Conservation (phyloP, 768 basidiomycete species). For the Lactifluus echinatus region DNA sequence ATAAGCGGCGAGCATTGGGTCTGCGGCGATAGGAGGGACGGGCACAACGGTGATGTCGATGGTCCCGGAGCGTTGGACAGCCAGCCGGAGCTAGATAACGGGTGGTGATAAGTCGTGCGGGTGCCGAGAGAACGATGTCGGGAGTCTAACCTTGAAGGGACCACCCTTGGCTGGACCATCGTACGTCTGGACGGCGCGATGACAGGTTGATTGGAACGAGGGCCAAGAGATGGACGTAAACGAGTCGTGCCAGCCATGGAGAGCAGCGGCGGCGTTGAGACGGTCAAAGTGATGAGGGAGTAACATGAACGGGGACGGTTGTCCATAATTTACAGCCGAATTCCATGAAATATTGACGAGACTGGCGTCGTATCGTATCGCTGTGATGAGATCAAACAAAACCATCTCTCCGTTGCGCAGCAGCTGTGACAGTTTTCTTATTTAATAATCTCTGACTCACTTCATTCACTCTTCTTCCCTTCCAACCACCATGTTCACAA, state of each 20-base stretch:
- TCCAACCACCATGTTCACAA: slow-evolving; percentile 51
- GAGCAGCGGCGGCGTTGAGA: slow-evolving; percentile 39
- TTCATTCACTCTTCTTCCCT: slow-evolving; percentile 8
- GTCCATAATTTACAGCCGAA: slow-evolving; percentile 35
- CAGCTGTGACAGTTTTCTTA: neutral
- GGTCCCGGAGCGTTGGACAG: slow-evolving; percentile 13
- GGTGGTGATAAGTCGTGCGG: neutral
- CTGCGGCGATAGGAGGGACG: slow-evolving; percentile 24
- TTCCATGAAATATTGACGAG: slow-evolving; percentile 49
- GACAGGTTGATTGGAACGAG: slow-evolving; percentile 37
- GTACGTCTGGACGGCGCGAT: slow-evolving; percentile 31
- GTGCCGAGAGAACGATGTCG: neutral
- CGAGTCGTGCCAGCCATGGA: slow-evolving; percentile 43
- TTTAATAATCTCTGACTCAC: neutral
- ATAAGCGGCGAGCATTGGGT: slow-evolving; percentile 12
- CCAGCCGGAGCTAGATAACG: slow-evolving; percentile 42
- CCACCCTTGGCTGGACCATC: neutral
- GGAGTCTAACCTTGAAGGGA: slow-evolving; percentile 16
- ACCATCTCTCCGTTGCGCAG: neutral
- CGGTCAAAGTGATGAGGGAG: slow-evolving; percentile 55
- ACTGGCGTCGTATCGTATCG: slow-evolving; percentile 50
- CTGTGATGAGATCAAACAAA: slow-evolving; percentile 36
- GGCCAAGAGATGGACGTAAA: slow-evolving; percentile 31
- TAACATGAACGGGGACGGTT: slow-evolving; percentile 52
- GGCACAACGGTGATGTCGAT: slow-evolving; percentile 8